Percentiles rank a stretch among this genome's conserved stretches.
phyloP scores from a whole-genome alignment of 176 grass and related monocot species.

The Eremochloa ophiuroides region DNA sequence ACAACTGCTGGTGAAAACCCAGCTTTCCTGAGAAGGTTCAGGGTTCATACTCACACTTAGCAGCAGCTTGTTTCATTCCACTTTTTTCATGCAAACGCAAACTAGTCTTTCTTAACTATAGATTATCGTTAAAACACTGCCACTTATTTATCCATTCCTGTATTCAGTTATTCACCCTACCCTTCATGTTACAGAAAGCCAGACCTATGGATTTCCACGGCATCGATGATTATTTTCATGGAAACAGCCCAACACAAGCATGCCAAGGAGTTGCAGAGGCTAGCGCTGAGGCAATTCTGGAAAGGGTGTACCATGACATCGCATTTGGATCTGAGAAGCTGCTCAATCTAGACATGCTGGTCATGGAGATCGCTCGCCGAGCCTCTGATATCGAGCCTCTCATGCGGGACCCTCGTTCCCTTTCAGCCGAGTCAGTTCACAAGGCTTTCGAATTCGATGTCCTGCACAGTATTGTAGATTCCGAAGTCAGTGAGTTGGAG shows the following conservation, averaged over 20 bases:
- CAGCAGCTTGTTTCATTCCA: neutral
- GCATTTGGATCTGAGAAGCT: constrained; percentile 51
- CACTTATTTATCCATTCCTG: neutral
- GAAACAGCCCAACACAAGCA: neutral
- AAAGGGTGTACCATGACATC: constrained; percentile 28
- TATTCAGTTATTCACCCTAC: neutral
- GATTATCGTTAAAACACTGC: too few species aligned
- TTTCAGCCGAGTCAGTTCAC: constrained; percentile 23
- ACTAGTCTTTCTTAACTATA: neutral
- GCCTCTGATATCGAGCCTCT: constrained; percentile 43
- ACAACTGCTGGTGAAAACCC: neutral
- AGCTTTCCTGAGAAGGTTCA: neutral
- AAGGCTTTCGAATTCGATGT: constrained; percentile 53
- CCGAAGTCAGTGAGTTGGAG: constrained; percentile 60
- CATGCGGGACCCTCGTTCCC: constrained; percentile 15
- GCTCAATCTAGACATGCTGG: constrained; percentile 65
- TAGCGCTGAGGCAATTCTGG: neutral
- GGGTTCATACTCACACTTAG: neutral
- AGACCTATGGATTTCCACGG: neutral
- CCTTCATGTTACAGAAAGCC: neutral
- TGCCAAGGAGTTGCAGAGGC: neutral
- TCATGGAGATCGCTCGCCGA: constrained; percentile 52
- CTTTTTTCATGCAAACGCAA: neutral
- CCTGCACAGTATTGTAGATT: constrained; percentile 42
- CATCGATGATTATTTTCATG: neutral